These are phyloP conservation scores for Fibroporia radiculosa DNA, from an alignment of 768 basidiomycete genomes.

Conservation along the genomic window DNA sequence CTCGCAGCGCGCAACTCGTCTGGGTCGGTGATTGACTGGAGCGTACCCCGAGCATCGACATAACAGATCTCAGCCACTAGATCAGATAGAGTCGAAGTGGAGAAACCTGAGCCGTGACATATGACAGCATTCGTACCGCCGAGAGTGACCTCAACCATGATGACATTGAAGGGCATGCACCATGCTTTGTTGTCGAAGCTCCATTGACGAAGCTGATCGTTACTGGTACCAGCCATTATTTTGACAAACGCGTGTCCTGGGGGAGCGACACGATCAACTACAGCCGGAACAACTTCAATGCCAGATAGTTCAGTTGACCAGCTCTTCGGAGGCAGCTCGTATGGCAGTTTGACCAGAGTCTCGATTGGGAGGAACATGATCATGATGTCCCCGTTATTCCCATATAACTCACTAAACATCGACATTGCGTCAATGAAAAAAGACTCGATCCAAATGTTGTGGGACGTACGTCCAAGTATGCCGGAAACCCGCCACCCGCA, in stretches of 20 bases:
- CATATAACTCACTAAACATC: slow-evolving; percentile 8
- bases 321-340: slow-evolving; percentile 3
- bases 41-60: slow-evolving; percentile 19
- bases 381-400: slow-evolving; percentile 6
- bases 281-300: slow-evolving; percentile 5
- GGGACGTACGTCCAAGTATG: slow-evolving; percentile 11
- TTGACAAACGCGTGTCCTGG: slow-evolving; percentile 8
- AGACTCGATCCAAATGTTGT: not conserved
- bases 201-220: slow-evolving; percentile 23
- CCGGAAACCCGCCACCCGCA: slow-evolving; percentile 12
- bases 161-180: slow-evolving; percentile 21
- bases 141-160: slow-evolving; percentile 25
- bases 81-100: slow-evolving; percentile 20
- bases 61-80: slow-evolving; percentile 19
- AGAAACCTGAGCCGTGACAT: slow-evolving; percentile 22
- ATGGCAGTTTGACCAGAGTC: slow-evolving; percentile 9
- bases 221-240: slow-evolving; percentile 20
- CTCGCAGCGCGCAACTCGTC: slow-evolving; percentile 21
- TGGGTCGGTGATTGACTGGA: slow-evolving; percentile 14
- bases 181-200: slow-evolving; percentile 12
- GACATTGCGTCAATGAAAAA: not conserved
- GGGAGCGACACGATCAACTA: slow-evolving; percentile 5
- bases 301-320: slow-evolving; percentile 11
- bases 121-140: slow-evolving; percentile 21
- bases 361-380: slow-evolving; percentile 13